A percentile compares a stretch with the other conserved stretches of the same genome.
phyloP scores from a whole-genome alignment of 305 asterid genomes.

The Fraxinus nigra region DNA sequence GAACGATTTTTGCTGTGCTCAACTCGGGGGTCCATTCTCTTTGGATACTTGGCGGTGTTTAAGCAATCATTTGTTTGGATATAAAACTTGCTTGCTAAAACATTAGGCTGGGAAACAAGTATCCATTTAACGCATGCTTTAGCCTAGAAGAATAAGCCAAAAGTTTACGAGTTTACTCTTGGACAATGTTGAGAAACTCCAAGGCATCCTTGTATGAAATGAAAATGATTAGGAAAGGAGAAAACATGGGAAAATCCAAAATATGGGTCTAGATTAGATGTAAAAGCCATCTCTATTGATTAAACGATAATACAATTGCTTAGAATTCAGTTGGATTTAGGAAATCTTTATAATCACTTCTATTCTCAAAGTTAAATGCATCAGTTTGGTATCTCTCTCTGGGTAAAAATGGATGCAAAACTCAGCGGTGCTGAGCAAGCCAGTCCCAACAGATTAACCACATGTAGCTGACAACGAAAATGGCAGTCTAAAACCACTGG shows the following conservation, averaged over 20 bases:
- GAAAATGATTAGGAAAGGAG: neutral
- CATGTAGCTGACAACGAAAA: slow-evolving; percentile 7
- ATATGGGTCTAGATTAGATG: neutral
- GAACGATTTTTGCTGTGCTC: neutral
- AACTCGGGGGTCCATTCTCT: neutral
- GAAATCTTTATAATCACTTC: neutral
- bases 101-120: too few species aligned
- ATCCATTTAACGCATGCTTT: neutral
- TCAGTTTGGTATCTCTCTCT: neutral
- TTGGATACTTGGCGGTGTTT: neutral
- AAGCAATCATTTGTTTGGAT: neutral
- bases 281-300: neutral
- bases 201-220: neutral
- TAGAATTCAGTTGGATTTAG: neutral
- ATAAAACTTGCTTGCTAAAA: neutral
- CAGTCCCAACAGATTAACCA: slow-evolving; percentile 9
- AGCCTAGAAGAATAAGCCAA: neutral
- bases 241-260: neutral
- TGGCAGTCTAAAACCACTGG: slow-evolving; percentile 13
- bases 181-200: neutral
- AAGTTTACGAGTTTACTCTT: neutral
- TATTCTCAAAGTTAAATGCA: neutral
- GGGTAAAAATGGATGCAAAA: slow-evolving; percentile 25
- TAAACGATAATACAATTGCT: slow-evolving; percentile 14
- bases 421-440: slow-evolving; percentile 19